Evolutionary conservation across 2,329 filamentous ascomycete genomes (phyloP), one percentile per base, ranked within the genome.

Genomic region (Allantophomopsis cytisporea): DNA sequence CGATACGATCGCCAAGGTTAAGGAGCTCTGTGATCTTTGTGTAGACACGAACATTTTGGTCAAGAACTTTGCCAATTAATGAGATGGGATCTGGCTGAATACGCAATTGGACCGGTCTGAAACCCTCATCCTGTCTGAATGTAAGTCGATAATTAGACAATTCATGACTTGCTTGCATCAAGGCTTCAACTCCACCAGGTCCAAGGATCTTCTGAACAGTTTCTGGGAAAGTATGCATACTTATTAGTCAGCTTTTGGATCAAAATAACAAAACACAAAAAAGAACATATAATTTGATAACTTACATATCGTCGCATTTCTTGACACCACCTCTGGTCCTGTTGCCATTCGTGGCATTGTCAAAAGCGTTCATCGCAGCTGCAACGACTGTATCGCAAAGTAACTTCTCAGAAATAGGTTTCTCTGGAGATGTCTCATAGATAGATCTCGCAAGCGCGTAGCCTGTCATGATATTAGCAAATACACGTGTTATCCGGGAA

Each of bases 291-390:
- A n/a, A n/a, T n/a, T 13, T 37, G 30, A 35, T 12, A 31, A 55
- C 74, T 59, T 61, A 82, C 80, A 84, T 81, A 37, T 86, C 80
- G 47, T 80, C 70, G 35, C 82, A 85, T 56, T 77, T 84, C 58
- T 84, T 85, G 50, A 91, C 68, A 0, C 80, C 80, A 13, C 84
- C 84, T 47, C 83, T 69, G 2, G 73, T 83, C 40, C 75, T 74
- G 49, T 89, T 87, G 1, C 82, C 81, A 50, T 91, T 91, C 16
- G 80, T 83, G 3, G 84, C 83, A 52, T 84, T 84, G 51, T 91
- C 84, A 52, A 87, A 91, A 4, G 80, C 72, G 39, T 72, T 67
- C 62, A 87, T 70, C 1, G 80, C 79, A 36, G 76, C 67, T 1
- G 65, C 65, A 33, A 83, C 61, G 7, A 86, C 63, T 1, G 75